Evolutionary conservation across 23 red algal genomes (phyloP).

Genomic region (Agarophyton chilense): DNA sequence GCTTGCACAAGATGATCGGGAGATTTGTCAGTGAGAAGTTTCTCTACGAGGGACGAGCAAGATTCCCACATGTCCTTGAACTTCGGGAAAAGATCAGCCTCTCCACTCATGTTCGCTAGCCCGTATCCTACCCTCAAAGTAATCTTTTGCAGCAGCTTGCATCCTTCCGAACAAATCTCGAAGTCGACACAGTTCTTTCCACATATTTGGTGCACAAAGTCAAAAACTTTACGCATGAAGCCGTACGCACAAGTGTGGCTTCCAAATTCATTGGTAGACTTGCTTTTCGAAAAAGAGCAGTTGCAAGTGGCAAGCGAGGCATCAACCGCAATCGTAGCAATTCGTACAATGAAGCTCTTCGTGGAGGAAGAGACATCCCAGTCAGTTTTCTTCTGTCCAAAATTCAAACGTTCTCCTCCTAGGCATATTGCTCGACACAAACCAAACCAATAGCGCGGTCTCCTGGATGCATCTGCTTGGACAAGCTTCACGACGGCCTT

Average conservation of each 20-base stretch:
- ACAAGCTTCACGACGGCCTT: constrained; percentile 27
- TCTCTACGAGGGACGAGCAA: constrained; percentile 11
- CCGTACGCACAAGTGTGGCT: constrained; percentile 52
- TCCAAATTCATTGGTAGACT: not conserved
- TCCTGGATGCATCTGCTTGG: constrained; percentile 20
- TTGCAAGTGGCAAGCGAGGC: constrained; percentile 24
- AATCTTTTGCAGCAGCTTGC: constrained; percentile 51
- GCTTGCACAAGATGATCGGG: constrained; percentile 37
- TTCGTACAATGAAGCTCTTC: constrained; percentile 14
- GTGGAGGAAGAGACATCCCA: constrained; percentile 63
- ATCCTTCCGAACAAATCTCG: constrained; percentile 42
- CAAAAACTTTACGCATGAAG: constrained; percentile 59
- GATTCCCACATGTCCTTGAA: constrained; percentile 54
- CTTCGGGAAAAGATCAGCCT: constrained; percentile 9
- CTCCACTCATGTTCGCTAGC: not conserved
- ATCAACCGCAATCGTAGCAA: constrained; percentile 42
- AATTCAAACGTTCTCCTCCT: constrained; percentile 52
- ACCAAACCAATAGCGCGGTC: constrained; percentile 68
- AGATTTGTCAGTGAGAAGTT: constrained; percentile 44
- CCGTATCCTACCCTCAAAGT: constrained; percentile 12
- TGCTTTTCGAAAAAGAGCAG: not conserved
- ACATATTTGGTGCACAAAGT: constrained; percentile 48
- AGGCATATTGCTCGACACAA: constrained; percentile 62
- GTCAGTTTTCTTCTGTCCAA: constrained; percentile 21
- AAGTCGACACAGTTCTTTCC: constrained; percentile 23